Percentiles rank a stretch among this genome's conserved stretches.
Conservation (phyloP, 2,329 filamentous ascomycete genomes). For the Atkinsonella hypoxylon region DNA sequence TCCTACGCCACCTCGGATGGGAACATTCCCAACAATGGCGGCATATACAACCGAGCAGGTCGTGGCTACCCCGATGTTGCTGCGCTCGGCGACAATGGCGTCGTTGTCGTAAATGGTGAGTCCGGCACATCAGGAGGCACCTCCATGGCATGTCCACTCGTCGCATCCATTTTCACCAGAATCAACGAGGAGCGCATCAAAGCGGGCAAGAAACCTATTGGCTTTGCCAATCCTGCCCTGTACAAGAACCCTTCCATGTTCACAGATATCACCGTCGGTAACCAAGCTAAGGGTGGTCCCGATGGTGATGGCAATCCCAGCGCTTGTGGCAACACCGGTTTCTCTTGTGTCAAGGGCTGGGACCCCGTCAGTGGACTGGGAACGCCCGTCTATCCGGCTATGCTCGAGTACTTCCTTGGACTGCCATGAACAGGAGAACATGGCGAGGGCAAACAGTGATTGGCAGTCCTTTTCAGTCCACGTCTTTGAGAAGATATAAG, state of each 20-base stretch:
- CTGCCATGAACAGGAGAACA: too few species aligned
- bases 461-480: too few species aligned
- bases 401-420: slow-evolving; percentile 30
- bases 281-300: slow-evolving; percentile 10
- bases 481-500: too few species aligned
- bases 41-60: slow-evolving; percentile 29
- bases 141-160: slow-evolving; percentile 10
- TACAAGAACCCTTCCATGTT: slow-evolving; percentile 11
- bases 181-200: slow-evolving; percentile 11
- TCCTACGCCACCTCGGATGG: slow-evolving; percentile 8
- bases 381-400: slow-evolving; percentile 10
- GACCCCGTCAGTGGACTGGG: slow-evolving; percentile 11
- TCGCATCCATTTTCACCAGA: slow-evolving; percentile 11
- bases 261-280: slow-evolving; percentile 9
- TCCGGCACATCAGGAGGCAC: slow-evolving; percentile 6
- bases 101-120: slow-evolving; percentile 25
- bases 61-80: slow-evolving; percentile 27
- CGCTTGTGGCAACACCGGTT: slow-evolving; percentile 10
- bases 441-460: too few species aligned
- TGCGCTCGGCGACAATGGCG: slow-evolving; percentile 32
- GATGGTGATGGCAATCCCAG: slow-evolving; percentile 5
- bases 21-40: slow-evolving; percentile 7
- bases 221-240: slow-evolving; percentile 20
- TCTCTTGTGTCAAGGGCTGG: slow-evolving; percentile 10
- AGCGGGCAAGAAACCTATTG: slow-evolving; percentile 24